A percentile compares a stretch with the other conserved stretches of the same genome.
Evolutionary conservation across 805 yeast species (phyloP).

Genomic region (Cyberlindnera japonica): DNA sequence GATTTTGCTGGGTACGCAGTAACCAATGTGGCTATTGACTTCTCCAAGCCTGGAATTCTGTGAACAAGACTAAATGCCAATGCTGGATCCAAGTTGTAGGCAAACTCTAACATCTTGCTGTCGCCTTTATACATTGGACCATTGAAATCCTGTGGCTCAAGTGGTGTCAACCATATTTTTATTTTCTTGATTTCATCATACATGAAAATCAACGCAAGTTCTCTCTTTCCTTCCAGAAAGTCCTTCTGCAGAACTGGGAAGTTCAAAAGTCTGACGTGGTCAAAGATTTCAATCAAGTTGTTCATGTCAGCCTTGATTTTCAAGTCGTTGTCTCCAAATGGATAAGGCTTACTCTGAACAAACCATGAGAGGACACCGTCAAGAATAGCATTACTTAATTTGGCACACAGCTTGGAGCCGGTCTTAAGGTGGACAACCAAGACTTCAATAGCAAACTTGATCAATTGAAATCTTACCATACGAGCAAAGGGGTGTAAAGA

Average conservation of each 20-base stretch:
- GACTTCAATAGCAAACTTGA: constrained; percentile 64
- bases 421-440: constrained; percentile 51
- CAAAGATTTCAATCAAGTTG: constrained; percentile 48
- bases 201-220: constrained; percentile 57
- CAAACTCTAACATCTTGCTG: constrained; percentile 41
- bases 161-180: constrained; percentile 67
- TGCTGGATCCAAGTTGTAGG: constrained; percentile 65
- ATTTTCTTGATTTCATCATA: constrained; percentile 72
- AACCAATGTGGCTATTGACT: constrained; percentile 43
- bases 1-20: constrained; percentile 56
- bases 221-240: constrained; percentile 45
- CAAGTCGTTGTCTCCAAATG: constrained; percentile 79
- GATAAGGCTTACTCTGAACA: constrained; percentile 55
- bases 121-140: constrained; percentile 35
- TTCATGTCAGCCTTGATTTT: constrained; percentile 66
- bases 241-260: constrained; percentile 20
- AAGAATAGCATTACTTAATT: constrained; percentile 46
- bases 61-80: constrained; percentile 69
- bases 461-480: constrained; percentile 66
- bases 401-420: constrained; percentile 40
- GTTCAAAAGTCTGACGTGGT: constrained; percentile 17
- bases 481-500: constrained; percentile 84
- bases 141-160: constrained; percentile 26
- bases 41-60: constrained; percentile 45
- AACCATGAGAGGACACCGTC: constrained; percentile 82